phyloP scores from a whole-genome alignment of 768 basidiomycete species.

The Suillus subluteus region DNA sequence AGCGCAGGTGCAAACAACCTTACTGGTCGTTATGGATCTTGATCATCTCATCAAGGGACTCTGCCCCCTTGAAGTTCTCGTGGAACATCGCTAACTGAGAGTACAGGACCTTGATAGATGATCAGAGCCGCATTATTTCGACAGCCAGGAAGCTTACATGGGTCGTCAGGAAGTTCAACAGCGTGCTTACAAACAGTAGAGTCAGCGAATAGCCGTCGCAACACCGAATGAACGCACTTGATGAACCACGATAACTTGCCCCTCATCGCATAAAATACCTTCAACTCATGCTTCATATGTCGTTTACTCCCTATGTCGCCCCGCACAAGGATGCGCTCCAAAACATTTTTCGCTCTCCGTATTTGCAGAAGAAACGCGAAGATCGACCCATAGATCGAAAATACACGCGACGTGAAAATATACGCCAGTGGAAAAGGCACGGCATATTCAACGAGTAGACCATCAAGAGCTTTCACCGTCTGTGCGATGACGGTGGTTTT shows the following conservation, averaged over 20 bases:
- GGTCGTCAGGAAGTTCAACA: conserved; percentile 74
- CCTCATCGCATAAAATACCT: conserved; percentile 76
- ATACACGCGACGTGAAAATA: conserved; percentile 61
- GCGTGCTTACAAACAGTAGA: conserved; percentile 44
- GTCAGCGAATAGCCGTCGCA: conserved; percentile 5
- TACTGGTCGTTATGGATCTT: conserved; percentile 70
- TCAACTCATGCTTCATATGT: conserved; percentile 50
- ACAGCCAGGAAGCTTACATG: conserved; percentile 49
- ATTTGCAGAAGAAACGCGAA: conserved; percentile 78
- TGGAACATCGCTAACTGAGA: conserved; percentile 64
- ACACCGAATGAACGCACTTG: conserved; percentile 56
- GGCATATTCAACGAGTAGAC: conserved; percentile 75
- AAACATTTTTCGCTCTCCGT: conserved; percentile 66
- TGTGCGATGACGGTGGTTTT: conserved; percentile 48
- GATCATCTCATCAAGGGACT: conserved; percentile 80
- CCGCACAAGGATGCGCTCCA: conserved; percentile 73
- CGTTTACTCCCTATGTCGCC: conserved; percentile 43
- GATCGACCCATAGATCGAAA: conserved; percentile 65
- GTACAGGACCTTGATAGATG: conserved; percentile 62
- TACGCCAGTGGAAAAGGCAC: conserved; percentile 83
- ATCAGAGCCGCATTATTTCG: not conserved
- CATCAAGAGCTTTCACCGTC: conserved; percentile 68
- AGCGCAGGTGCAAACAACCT: conserved; percentile 29
- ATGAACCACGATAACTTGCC: conserved; percentile 83
- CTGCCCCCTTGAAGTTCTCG: conserved; percentile 50